These are phyloP conservation scores for Nephelium lappaceum DNA, from an alignment of 345 rosid species.

Conservation along the genomic window DNA sequence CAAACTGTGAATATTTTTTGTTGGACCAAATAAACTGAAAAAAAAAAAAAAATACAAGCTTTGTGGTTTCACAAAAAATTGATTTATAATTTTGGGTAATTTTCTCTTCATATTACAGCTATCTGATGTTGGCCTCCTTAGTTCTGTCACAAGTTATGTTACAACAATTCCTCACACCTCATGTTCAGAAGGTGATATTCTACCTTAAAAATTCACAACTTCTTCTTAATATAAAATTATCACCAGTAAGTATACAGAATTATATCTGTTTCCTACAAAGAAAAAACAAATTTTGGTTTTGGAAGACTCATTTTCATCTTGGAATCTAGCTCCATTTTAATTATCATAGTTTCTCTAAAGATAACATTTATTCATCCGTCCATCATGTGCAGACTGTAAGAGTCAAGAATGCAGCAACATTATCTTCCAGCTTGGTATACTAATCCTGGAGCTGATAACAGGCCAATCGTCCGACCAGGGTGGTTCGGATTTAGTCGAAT, in stretches of 20 bases:
- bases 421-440: slow-evolving; percentile 83
- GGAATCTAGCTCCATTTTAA: too few species aligned
- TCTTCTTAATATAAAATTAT: neutral
- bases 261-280: too few species aligned
- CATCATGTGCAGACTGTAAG: slow-evolving; percentile 39
- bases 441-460: slow-evolving; percentile 82
- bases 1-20: neutral
- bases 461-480: slow-evolving; percentile 85
- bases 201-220: neutral
- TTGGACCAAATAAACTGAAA: neutral
- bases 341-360: neutral
- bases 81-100: neutral
- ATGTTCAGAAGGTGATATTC: slow-evolving; percentile 53
- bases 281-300: too few species aligned
- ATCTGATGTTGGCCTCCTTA: slow-evolving; percentile 61
- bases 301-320: neutral
- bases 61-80: neutral
- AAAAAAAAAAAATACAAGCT: neutral
- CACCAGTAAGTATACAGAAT: too few species aligned
- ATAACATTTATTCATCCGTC: neutral
- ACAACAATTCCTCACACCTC: slow-evolving; percentile 37
- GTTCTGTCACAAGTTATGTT: slow-evolving; percentile 34
- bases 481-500: slow-evolving; percentile 60
- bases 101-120: slow-evolving; percentile 42
- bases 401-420: slow-evolving; percentile 54